phyloP scores from a whole-genome alignment of 129 eudicot genomes.

The Apium graveolens region DNA sequence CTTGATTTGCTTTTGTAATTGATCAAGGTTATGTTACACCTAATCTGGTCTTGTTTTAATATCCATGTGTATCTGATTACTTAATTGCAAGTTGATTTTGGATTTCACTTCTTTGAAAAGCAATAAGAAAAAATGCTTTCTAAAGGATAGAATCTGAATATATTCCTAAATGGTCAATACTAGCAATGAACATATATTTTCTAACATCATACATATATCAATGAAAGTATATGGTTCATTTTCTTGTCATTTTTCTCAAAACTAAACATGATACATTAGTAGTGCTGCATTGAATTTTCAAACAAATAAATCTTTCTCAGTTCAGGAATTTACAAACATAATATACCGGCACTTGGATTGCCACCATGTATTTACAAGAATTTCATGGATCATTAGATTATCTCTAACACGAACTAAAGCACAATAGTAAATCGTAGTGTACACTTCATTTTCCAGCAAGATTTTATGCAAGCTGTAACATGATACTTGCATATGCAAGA shows the following conservation, averaged over 20 bases:
- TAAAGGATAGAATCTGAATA: neutral
- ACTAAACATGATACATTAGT: too few relatives aligned
- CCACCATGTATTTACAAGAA: neutral
- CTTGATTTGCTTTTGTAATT: neutral
- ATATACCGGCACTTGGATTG: neutral
- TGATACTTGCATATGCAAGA: neutral
- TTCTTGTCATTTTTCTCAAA: too few relatives aligned
- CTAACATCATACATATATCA: too few relatives aligned
- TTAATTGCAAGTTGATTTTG: neutral
- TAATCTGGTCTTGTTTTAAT: neutral
- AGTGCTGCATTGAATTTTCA: too few relatives aligned
- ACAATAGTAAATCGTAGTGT: neutral
- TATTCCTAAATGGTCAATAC: neutral
- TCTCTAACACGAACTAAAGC: neutral
- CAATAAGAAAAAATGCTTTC: too few relatives aligned
- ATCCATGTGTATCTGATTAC: neutral
- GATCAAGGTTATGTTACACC: neutral
- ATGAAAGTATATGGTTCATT: too few relatives aligned
- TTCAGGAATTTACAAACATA: neutral
- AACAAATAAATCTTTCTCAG: neutral
- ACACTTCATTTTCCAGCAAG: neutral
- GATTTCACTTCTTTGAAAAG: too few relatives aligned
- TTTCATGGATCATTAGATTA: neutral
- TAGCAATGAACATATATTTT: neutral
- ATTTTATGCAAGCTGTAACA: neutral